Evolutionary conservation across 257 asterid genomes (phyloP).

Genomic region (Solanum chmielewskii): DNA sequence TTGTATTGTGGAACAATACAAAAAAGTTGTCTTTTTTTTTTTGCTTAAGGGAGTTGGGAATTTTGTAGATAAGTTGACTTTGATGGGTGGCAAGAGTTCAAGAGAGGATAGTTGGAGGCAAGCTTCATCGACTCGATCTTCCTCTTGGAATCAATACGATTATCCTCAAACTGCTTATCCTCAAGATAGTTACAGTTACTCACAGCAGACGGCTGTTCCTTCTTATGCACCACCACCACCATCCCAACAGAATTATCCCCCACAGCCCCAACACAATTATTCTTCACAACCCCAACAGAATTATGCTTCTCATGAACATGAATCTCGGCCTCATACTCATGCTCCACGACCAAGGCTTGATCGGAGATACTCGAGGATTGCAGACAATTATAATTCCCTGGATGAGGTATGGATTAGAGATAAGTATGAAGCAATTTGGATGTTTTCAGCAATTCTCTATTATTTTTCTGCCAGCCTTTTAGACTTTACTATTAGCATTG

Average conservation of each 20-base stretch:
- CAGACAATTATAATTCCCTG: slow-evolving; percentile 69
- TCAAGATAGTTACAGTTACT: slow-evolving; percentile 21
- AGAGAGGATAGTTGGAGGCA: slow-evolving; percentile 44
- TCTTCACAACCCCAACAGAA: slow-evolving; percentile 11
- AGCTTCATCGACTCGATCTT: slow-evolving; percentile 36
- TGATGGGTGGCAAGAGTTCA: slow-evolving; percentile 82
- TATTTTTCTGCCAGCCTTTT: background rate
- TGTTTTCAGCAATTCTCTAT: background rate
- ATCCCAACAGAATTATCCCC: background rate
- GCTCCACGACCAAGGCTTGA: slow-evolving; percentile 50
- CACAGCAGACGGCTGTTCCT: slow-evolving; percentile 27
- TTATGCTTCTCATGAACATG: slow-evolving; percentile 20
- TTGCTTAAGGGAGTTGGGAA: background rate
- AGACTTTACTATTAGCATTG: background rate
- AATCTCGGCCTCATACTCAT: background rate
- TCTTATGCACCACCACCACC: slow-evolving; percentile 25
- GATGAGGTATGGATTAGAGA: slow-evolving; percentile 55
- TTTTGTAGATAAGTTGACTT: slow-evolving; percentile 18
- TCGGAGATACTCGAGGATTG: slow-evolving; percentile 78
- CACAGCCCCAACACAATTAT: background rate
- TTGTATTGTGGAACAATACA: background rate
- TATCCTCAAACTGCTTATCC: slow-evolving; percentile 35
- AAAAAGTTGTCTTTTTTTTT: background rate
- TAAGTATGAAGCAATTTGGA: background rate
- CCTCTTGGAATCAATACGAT: slow-evolving; percentile 38